Evolutionary conservation across 2,329 filamentous ascomycete genomes (phyloP), one percentile per base, ranked within the genome.

Genomic region (Aureobasidium namibiae): DNA sequence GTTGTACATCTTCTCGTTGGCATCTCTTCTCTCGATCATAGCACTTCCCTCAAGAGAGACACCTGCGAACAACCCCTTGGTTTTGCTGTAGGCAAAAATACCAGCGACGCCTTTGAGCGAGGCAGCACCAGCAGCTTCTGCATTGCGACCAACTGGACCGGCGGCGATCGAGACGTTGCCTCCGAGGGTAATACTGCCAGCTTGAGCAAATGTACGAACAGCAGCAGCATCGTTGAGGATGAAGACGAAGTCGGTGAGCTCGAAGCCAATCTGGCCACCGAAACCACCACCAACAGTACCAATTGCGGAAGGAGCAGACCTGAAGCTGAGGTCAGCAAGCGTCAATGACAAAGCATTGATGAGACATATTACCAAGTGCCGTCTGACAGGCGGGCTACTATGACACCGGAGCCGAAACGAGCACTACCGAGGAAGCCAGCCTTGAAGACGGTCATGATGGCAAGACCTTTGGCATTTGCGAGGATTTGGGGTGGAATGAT

Each of bases 71-170:
- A 99, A 78, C 21, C 94, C 94, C 78, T 96, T 97, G 13, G 94
- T 99, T 77, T 96, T 97, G 72, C 88, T 94, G 80, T 99, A 99
- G 68, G 89, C 90, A 78, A 99, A 99, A 52, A 99, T 87, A 56
- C 90, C 94, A 0, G 92, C 89, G 9, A 97, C 88, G 63, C 90
- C 86, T 77, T 86, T 92, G 63, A 95, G 80, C 66, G 90, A 96
- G 8, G 94, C 94, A 14, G 92, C 92, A 63, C 94, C 94, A 36
- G 94, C 92, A 13, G 94, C 94, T 74, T 99, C 94, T 46, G 92
- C 94, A 74, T 96, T 97, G 67, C 94, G 84, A 58, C 94, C 94
- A 26, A 99, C 83, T 0, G 94, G 94, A 1, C 94, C 94, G 7
- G 94, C 94, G 18, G 94, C 94, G 67, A 99, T 87, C 4, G 90